Evolutionary conservation across 805 yeast species (phyloP).

Genomic region (Wickerhamomyces queroliae): DNA sequence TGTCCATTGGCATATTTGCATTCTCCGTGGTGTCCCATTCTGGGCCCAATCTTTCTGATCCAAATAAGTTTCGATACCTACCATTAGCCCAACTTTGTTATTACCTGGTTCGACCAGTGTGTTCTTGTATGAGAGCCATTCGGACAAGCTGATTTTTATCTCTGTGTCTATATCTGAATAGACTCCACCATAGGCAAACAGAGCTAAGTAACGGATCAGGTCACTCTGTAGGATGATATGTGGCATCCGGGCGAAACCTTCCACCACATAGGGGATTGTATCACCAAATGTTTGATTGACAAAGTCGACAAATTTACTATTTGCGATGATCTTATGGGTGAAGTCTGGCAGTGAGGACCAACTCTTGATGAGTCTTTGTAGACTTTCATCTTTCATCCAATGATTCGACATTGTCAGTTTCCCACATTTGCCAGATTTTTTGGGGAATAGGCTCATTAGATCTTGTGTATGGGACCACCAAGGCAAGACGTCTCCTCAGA

Average conservation of each 20-base stretch:
- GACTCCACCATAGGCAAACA: conserved; percentile 73
- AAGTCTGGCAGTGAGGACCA: neutral
- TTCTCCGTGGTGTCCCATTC: conserved; percentile 41
- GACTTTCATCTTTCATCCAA: neutral
- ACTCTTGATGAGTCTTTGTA: neutral
- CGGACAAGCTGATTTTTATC: neutral
- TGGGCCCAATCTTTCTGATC: conserved; percentile 47
- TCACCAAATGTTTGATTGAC: neutral
- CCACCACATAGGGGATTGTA: neutral
- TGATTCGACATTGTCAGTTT: neutral
- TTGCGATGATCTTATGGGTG: neutral
- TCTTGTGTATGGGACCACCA: neutral
- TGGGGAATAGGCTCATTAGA: neutral
- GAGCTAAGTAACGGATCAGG: conserved; percentile 68
- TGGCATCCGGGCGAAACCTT: neutral
- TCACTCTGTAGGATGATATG: conserved; percentile 64
- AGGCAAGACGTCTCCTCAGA: neutral
- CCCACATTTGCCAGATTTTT: neutral
- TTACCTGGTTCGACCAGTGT: neutral
- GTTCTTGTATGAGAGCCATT: neutral
- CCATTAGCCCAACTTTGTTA: conserved; percentile 43
- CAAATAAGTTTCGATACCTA: conserved; percentile 48
- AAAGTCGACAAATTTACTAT: neutral
- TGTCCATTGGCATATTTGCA: conserved; percentile 59
- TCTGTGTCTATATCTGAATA: conserved; percentile 72